Percentiles rank a stretch among this genome's conserved stretches.
Conservation (phyloP, 176 grass and related monocot species). For the Rhynchospora pubera region DNA sequence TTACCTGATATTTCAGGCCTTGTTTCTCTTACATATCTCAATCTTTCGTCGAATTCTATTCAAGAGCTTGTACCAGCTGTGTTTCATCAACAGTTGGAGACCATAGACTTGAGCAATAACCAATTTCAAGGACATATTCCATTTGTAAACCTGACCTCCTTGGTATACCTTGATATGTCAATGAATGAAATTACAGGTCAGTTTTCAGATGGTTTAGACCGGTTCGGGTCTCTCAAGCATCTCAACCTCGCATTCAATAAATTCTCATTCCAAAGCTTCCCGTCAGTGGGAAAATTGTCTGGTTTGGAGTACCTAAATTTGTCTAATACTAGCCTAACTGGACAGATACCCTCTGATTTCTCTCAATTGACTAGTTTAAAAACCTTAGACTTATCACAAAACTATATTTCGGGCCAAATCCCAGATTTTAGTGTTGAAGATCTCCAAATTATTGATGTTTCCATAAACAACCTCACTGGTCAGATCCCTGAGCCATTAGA, state of each 20-base stretch:
- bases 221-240: constrained; percentile 48
- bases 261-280: constrained; percentile 41
- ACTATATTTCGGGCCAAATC: constrained; percentile 57
- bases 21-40: constrained; percentile 50
- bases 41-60: constrained; percentile 65
- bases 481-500: constrained; percentile 71
- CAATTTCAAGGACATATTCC: constrained; percentile 46
- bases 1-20: constrained; percentile 58
- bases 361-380: constrained; percentile 49
- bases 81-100: constrained; percentile 46
- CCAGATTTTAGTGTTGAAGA: constrained; percentile 43
- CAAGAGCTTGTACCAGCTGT: constrained; percentile 23
- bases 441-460: constrained; percentile 67
- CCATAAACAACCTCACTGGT: constrained; percentile 83
- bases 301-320: constrained; percentile 79
- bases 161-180: constrained; percentile 78
- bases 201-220: constrained; percentile 28
- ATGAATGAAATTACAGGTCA: constrained; percentile 52
- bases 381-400: constrained; percentile 76
- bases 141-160: constrained; percentile 44
- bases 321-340: constrained; percentile 62
- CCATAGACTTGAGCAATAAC: constrained; percentile 86
- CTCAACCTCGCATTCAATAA: constrained; percentile 81
- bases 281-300: constrained; percentile 29
- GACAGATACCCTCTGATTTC: constrained; percentile 40